A percentile compares a stretch with the other conserved stretches of the same genome.
Evolutionary conservation across 106 monocot genomes (phyloP).

Genomic region (Ottelia alismoides): DNA sequence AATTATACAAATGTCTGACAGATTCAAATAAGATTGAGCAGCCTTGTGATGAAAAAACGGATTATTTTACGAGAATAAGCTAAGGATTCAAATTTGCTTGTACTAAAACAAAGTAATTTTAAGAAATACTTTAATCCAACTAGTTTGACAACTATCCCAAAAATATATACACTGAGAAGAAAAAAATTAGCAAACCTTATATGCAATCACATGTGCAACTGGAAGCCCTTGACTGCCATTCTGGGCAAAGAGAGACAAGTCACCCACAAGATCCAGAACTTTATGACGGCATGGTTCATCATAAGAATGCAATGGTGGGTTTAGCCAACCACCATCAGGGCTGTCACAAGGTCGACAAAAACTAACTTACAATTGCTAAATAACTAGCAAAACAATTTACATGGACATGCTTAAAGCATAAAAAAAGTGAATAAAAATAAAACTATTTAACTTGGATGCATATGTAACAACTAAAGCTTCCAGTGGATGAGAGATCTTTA

Average conservation of each 20-base stretch:
- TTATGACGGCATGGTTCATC: conserved; percentile 97
- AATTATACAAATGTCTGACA: too few species aligned
- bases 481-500: too few species aligned
- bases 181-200: conserved; percentile 57
- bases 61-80: too few species aligned
- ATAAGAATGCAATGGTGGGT: conserved; percentile 66
- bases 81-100: too few species aligned
- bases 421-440: background rate
- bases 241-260: conserved; percentile 79
- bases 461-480: too few species aligned
- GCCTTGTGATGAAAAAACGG: too few species aligned
- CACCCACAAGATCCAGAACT: conserved; percentile 82
- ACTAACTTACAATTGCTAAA: background rate
- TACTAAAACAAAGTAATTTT: too few species aligned
- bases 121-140: too few species aligned
- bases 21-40: too few species aligned
- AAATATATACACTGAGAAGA: conserved; percentile 2
- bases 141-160: too few species aligned
- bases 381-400: background rate
- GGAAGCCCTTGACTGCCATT: conserved; percentile 83
- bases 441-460: background rate
- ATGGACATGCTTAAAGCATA: background rate
- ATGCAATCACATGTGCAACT: conserved; percentile 68
- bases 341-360: conserved; percentile 19
- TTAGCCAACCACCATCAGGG: conserved; percentile 59